These are phyloP conservation scores for Clausena lansium DNA, from an alignment of 345 rosid genomes.

Conservation along the genomic window DNA sequence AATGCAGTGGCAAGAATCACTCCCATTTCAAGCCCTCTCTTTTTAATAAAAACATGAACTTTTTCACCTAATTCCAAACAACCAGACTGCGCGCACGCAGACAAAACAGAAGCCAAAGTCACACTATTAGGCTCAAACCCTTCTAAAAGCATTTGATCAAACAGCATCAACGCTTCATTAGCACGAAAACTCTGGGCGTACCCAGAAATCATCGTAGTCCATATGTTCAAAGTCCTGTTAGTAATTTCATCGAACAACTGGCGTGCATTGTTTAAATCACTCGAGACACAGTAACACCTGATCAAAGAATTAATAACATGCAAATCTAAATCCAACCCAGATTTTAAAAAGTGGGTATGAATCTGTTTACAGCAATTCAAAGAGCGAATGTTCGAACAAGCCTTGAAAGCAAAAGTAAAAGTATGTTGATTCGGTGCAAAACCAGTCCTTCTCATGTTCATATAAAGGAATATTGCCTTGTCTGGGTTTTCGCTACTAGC, in stretches of 20 bases:
- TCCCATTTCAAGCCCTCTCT: slow-evolving; percentile 20
- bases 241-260: slow-evolving; percentile 19
- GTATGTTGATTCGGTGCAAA: slow-evolving; percentile 21
- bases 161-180: slow-evolving; percentile 22
- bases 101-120: slow-evolving; percentile 30
- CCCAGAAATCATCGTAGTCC: slow-evolving; percentile 30
- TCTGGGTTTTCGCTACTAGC: slow-evolving; percentile 11
- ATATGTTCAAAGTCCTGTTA: slow-evolving; percentile 8
- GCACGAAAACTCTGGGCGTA: slow-evolving; percentile 24
- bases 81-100: slow-evolving; percentile 25
- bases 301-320: slow-evolving; percentile 25
- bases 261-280: slow-evolving; percentile 16
- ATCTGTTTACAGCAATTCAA: slow-evolving; percentile 14
- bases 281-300: slow-evolving; percentile 11
- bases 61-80: slow-evolving; percentile 26
- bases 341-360: slow-evolving; percentile 24
- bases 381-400: slow-evolving; percentile 12
- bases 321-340: slow-evolving; percentile 21
- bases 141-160: slow-evolving; percentile 25
- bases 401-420: slow-evolving; percentile 25
- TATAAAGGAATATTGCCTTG: slow-evolving; percentile 13
- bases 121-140: slow-evolving; percentile 22
- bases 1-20: slow-evolving; percentile 29
- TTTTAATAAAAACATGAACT: slow-evolving; percentile 13
- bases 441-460: slow-evolving; percentile 9